Evolutionary conservation across 2,329 filamentous ascomycete genomes (phyloP), one percentile per base, ranked within the genome.

Genomic region (Chaetomium sp.): DNA sequence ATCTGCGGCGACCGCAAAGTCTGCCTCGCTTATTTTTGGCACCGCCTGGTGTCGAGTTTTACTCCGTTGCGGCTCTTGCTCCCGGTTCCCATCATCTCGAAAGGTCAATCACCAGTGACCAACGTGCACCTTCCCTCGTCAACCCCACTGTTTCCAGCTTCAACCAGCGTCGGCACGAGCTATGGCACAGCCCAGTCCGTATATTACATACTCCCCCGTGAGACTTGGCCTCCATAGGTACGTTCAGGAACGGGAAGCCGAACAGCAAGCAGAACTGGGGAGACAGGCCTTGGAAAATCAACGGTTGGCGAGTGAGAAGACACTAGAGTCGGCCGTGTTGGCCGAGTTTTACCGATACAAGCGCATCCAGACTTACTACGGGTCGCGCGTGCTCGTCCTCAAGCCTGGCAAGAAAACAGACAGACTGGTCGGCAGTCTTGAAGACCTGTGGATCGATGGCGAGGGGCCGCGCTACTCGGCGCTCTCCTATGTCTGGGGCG

Each of bases 301-400:
- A 54, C 63, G 53, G 25, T 45, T 61, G 29, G 31, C 53, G 38
- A 47, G 31, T n/a, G 57, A 65, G 47, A 57, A 25, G 13, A 60
- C 57, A 9, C 57, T 65, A 21, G 53, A 65, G 33, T 19, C 63
- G 25, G 57, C 51, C 3, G 63, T 65, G 38, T 57, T 65, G 33
- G 63, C 51, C 63, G 58, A 61, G 33, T 65, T 65, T 33, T 60
- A 65, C 57, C 63, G 25, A 45, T 64, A 64, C 31, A 58, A 42
- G n/a, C 62, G 51, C 38, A 64, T 64, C 31, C 33, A 60, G 29
- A 42, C 51, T 21, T 7, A 25, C 23, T 21, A 51, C 31, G n/a
- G 51, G 4, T 60, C 57, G 38, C 62, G 57, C n/a, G 33, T 60
- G 8, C 62, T 64, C 19, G 38, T 64, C 27, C 62, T 64, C 51